Conservation (phyloP, 169 alveolate genomes). For the Plasmodium ovale region DNA sequence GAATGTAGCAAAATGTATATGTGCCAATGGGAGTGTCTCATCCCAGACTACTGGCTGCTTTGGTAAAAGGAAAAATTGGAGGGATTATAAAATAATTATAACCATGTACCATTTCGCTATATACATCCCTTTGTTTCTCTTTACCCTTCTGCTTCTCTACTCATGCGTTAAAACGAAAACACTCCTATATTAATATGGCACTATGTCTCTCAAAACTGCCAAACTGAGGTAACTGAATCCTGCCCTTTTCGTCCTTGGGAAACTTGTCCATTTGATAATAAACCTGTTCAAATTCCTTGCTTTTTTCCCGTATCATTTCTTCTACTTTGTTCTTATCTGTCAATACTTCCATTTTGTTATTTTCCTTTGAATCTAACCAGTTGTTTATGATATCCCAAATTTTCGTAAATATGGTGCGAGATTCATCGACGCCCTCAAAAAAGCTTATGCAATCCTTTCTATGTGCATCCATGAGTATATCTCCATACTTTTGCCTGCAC, state of each 20-base stretch:
- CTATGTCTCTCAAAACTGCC: constrained; percentile 2
- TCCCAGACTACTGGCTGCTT: no score
- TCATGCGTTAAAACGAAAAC: no score
- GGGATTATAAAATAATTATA: no score
- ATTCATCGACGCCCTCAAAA: constrained; percentile 57
- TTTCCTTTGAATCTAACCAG: constrained; percentile 57
- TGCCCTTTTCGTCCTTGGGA: constrained; percentile 56
- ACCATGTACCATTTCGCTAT: no score
- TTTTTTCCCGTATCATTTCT: constrained; percentile 12
- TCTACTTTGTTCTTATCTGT: background rate
- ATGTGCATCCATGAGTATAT: constrained; percentile 25
- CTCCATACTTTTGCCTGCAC: constrained; percentile 71
- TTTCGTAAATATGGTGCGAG: constrained; percentile 25
- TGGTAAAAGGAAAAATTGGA: no score
- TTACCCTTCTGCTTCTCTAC: no score
- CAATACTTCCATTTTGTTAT: constrained; percentile 22
- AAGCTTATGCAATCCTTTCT: constrained; percentile 36
- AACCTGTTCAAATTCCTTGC: constrained; percentile 26
- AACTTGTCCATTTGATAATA: constrained; percentile 44
- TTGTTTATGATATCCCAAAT: constrained; percentile 45
- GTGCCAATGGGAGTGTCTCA: no score
- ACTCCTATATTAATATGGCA: constrained; percentile 10
- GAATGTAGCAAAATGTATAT: no score
- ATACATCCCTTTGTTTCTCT: no score
- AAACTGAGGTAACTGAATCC: constrained; percentile 61